Base-by-base conservation (phyloP, 2,329 filamentous ascomycete genomes). In the Daldinia sp. region DNA sequence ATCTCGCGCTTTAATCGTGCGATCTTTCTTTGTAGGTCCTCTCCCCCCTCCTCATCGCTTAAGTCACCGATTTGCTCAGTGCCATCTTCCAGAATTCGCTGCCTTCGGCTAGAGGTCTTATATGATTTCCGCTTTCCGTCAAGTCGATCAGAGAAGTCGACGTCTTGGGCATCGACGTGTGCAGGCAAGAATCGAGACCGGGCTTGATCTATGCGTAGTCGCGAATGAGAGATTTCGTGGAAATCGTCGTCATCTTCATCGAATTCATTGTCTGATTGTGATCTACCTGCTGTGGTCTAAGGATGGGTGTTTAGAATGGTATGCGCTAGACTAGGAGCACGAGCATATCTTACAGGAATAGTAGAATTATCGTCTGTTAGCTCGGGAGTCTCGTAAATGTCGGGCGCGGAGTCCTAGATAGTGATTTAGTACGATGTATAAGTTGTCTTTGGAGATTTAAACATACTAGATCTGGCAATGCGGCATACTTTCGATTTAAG, bases 311-410 rank as follows among this genome's bases (percentile, higher is more conserved):
- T 73, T 57, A 73, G 58, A 35, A 43, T 35, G 4, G n/a, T 11
- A 11, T 3, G 27, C 3, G n/a, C 37, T 17, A 6, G 10, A 39
- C 4, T 19, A 11, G 32, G n/a, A 25, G 43, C 35, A 15, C 21
- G 23, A 37, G 9, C 19, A 7, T 37, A 45, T 43, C 77, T 77
- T 81, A 94, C 92, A 58, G 89, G 91, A 59, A 93, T 81, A 48
- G 93, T 97, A 19, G 93, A 96, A 67, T 88, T 91, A 77, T 96
- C 94, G 74, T 97, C 93, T 58, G 91, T 94, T 69, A 97, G 82
- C 58, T 96, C 94, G 68, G 94, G 94, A 13, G 95, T 98, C 79
- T 98, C 94, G 82, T 97, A 98, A 72, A 97, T 92, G 74, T 98
- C 95, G 69, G 94, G 94, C 25, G 94, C 93, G 56, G 90, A 91